A percentile compares a stretch with the other conserved stretches of the same genome.
Evolutionary conservation across 2,329 filamentous ascomycete genomes (phyloP).

Genomic region (Sporothrix brasiliensis): DNA sequence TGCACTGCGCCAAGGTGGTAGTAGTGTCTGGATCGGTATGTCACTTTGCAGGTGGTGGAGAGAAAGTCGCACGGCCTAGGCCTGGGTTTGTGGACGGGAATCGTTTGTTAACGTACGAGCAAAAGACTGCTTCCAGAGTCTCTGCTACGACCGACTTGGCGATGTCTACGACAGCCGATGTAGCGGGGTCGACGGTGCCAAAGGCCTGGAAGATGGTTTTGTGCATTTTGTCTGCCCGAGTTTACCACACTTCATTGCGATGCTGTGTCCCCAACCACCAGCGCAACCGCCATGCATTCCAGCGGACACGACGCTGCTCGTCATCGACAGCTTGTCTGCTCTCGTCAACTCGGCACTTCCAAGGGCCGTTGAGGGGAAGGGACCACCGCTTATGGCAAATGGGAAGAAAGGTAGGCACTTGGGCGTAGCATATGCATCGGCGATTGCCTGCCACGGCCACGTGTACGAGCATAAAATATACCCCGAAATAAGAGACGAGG

Average conservation of each 20-base stretch:
- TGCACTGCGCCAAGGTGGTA: constrained; percentile 61
- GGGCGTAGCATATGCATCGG: background rate
- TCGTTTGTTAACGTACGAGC: background rate
- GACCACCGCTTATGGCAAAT: constrained; percentile 33
- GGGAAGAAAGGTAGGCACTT: constrained; percentile 29
- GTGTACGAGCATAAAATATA: background rate
- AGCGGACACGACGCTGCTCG: constrained; percentile 64
- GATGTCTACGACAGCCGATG: constrained; percentile 36
- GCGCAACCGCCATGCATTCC: constrained; percentile 66
- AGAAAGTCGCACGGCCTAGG: too few species aligned
- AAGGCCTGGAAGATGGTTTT: constrained; percentile 44
- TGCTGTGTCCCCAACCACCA: constrained; percentile 68
- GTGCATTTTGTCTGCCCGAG: constrained; percentile 58
- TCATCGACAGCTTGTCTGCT: constrained; percentile 78
- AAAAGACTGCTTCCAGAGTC: constrained; percentile 54
- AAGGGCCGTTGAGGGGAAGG: constrained; percentile 46
- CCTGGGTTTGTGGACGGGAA: too few species aligned
- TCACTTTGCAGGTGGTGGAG: constrained; percentile 36
- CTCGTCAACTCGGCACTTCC: constrained; percentile 78
- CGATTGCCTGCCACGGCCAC: too few species aligned
- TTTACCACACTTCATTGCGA: constrained; percentile 72
- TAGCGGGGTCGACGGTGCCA: constrained; percentile 15
- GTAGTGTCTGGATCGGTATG: constrained; percentile 82
- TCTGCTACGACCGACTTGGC: constrained; percentile 46
- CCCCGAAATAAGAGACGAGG: background rate